Evolutionary conservation across 2,329 filamentous ascomycete species (phyloP), one percentile per base, ranked within the genome.

Genomic region (Myrmaecium sp.): DNA sequence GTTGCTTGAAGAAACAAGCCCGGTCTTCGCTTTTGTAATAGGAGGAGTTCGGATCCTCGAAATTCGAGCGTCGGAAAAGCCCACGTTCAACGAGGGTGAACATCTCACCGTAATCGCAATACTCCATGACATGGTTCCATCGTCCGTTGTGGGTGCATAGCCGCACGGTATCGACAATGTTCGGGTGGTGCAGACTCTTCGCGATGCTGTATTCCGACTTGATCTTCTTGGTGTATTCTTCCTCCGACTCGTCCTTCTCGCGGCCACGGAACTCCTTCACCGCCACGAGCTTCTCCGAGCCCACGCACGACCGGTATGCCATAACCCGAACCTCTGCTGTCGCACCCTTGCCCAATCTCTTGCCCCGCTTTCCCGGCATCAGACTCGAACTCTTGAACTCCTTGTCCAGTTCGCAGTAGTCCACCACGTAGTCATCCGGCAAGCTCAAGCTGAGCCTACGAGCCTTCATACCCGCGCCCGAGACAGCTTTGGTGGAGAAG

Each of bases 111-210:
- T 81, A 70, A 3, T 69, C 64, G 55, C 83, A 92, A 48, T 79
- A 91, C 47, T 93, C 81, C 83, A 93, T 93, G 30, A 92, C 80
- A 47, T 91, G 80, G 47, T 82, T 84, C 77, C 79, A 91, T 20
- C 75, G 71, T 17, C 69, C 70, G 38, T 73, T 67, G 38, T 83
- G 66, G 9, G 66, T 52, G 55, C 81, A 89, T 5, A 92, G 61
- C 16, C 74, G 69, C 29, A 83, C 56, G 0, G 80, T 84, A 49
- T 81, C 69, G 35, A 92, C 77, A 39, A 92, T 79, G 48, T 92
- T 92, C 26, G 82, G 80, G 46, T 92, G 82, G 41, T 82, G 69
- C 33, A 84, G 55, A 36, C 77, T 81, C 57, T 84, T 84, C 33
- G 79, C 79, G 36, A 92, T 83, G 49, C 74, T 81, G 55, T 73